Evolutionary conservation across 495 filamentous ascomycete species (phyloP).

Genomic region (Penicillium angulare): DNA sequence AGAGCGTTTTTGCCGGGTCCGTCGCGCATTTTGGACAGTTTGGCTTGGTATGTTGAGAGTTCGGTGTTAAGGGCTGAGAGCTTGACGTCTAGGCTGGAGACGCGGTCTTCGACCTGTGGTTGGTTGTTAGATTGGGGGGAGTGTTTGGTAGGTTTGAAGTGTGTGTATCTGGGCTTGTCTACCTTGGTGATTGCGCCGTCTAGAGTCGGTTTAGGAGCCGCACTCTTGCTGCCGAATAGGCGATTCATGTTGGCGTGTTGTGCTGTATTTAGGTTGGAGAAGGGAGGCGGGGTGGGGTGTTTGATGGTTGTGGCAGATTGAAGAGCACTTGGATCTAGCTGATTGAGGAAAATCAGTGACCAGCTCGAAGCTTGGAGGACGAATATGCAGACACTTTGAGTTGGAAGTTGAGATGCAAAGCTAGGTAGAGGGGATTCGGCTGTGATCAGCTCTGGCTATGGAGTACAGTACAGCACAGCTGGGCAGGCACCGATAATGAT

Average conservation of each 20-base stretch:
- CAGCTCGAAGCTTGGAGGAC: too few species aligned
- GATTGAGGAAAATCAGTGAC: too few species aligned
- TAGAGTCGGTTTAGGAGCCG: constrained; percentile 88
- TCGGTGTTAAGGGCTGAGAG: constrained; percentile 89
- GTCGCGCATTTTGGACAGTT: constrained; percentile 91
- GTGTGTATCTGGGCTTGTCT: constrained; percentile 16
- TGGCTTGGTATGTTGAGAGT: constrained; percentile 81
- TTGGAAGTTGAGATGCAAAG: too few species aligned
- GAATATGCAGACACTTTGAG: too few species aligned
- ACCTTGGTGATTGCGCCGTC: constrained; percentile 83
- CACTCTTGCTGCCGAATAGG: constrained; percentile 86
- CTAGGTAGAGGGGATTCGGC: too few species aligned
- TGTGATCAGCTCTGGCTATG: too few species aligned
- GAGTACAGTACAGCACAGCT: too few species aligned
- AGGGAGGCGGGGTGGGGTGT: constrained; percentile 1
- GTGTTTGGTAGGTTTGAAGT: background rate
- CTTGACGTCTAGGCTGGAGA: constrained; percentile 91
- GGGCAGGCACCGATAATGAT: constrained; percentile 7
- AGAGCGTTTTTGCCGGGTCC: constrained; percentile 92
- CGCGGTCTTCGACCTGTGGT: constrained; percentile 71
- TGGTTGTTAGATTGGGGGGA: constrained; percentile 9
- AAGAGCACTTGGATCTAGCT: too few species aligned
- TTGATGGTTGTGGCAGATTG: background rate
- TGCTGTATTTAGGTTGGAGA: constrained; percentile 3
- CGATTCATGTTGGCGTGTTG: constrained; percentile 72